Conservation (phyloP, 345 rosid species). For the Eucalyptus cloeziana region DNA sequence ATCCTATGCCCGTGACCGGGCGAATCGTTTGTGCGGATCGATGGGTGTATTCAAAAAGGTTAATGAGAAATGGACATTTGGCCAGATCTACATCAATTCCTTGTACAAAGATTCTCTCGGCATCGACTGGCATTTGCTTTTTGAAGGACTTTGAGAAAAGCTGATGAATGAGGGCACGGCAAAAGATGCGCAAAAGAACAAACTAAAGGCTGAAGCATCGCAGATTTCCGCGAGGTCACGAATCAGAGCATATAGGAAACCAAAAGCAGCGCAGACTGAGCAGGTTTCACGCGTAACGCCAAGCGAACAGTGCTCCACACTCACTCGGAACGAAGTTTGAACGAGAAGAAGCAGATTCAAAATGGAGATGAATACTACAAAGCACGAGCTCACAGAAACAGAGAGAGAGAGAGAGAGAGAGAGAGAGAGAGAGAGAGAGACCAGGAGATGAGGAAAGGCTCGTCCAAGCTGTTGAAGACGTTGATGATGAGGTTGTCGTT, state of each 20-base stretch:
- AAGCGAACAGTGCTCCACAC: neutral
- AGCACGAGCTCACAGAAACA: neutral
- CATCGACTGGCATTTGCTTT: neutral
- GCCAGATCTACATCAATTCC: neutral
- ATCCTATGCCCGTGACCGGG: neutral
- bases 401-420: neutral
- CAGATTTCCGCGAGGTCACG: neutral
- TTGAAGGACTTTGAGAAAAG: neutral
- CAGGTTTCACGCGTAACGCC: neutral
- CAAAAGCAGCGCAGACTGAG: neutral
- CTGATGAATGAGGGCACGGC: neutral
- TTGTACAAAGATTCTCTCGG: neutral
- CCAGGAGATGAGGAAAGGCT: constrained; percentile 39
- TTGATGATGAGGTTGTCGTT: constrained; percentile 34
- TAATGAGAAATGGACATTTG: neutral
- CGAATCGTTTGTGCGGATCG: neutral
- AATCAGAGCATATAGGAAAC: neutral
- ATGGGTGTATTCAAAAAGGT: neutral
- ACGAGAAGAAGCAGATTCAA: fast-evolving
- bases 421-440: neutral
- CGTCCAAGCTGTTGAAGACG: constrained; percentile 32
- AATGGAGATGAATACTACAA: neutral
- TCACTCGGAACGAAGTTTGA: neutral
- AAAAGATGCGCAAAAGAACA: neutral
- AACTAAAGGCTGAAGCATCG: neutral